phyloP scores from a whole-genome alignment of 164 flowering plant species.

The Brasenia schreberi region DNA sequence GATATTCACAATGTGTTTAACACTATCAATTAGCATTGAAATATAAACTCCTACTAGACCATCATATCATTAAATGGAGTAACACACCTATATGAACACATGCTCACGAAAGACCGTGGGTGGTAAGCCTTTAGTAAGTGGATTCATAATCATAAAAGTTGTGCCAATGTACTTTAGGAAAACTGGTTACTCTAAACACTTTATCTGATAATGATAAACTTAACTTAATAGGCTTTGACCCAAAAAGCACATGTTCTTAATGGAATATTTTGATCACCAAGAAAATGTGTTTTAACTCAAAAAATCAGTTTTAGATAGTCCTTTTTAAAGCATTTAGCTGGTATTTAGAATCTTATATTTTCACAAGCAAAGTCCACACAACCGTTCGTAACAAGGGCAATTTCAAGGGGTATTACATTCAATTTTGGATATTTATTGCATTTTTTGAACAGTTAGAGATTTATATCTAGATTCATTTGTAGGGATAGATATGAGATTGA shows the following conservation, averaged over 20 bases:
- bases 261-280: slow-evolving; percentile 1
- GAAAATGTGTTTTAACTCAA: too few species aligned
- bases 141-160: slow-evolving; percentile 2
- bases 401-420: too few species aligned
- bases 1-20: not conserved
- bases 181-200: slow-evolving; percentile 7
- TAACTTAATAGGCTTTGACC: slow-evolving; percentile 11
- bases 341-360: too few species aligned
- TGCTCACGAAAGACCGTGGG: slow-evolving; percentile 6
- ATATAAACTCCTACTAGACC: slow-evolving; percentile 4
- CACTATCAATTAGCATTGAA: not conserved
- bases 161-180: slow-evolving; percentile 3
- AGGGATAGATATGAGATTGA: too few species aligned
- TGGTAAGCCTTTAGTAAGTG: slow-evolving; percentile 2
- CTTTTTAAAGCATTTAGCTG: too few species aligned
- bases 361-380: too few species aligned
- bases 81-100: slow-evolving; percentile 5
- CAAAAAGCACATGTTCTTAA: slow-evolving; percentile 7
- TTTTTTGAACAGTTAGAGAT: too few species aligned
- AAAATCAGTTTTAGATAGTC: too few species aligned
- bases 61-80: not conserved
- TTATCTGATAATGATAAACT: slow-evolving; percentile 12
- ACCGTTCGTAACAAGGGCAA: too few species aligned
- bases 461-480: too few species aligned
- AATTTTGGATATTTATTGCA: too few species aligned